Evolutionary conservation across 306 rosid genomes (phyloP).

Genomic region (Cicer pinnatifidum): DNA sequence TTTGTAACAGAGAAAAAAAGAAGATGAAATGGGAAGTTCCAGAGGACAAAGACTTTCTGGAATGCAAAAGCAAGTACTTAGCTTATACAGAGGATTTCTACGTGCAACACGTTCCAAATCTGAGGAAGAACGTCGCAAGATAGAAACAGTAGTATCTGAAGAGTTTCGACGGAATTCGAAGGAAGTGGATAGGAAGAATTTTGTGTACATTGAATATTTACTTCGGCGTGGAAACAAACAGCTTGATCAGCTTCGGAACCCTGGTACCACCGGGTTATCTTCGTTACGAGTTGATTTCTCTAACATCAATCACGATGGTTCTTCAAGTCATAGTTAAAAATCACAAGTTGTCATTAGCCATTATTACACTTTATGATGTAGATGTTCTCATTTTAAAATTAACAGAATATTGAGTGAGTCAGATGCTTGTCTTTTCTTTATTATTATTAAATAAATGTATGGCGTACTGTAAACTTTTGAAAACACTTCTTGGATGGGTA

Average conservation of each 20-base stretch:
- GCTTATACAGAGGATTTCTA: constrained; percentile 77
- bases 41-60: constrained; percentile 71
- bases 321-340: constrained; percentile 28
- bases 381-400: neutral
- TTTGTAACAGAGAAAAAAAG: neutral
- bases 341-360: neutral
- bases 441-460: too few species aligned
- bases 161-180: constrained; percentile 73
- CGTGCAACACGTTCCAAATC: constrained; percentile 77
- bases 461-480: too few species aligned
- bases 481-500: too few species aligned
- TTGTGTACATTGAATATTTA: constrained; percentile 80
- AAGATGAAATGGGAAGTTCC: constrained; percentile 57
- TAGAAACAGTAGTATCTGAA: constrained; percentile 62
- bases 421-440: too few species aligned
- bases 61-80: constrained; percentile 85
- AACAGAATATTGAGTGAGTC: too few species aligned
- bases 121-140: constrained; percentile 56
- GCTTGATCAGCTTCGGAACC: constrained; percentile 77
- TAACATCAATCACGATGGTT: constrained; percentile 20
- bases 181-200: constrained; percentile 71
- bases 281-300: constrained; percentile 52
- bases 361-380: neutral
- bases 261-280: constrained; percentile 65
- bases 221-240: constrained; percentile 78